Evolutionary conservation across 352 stramenopile genomes (phyloP), one percentile per base, ranked within the genome.

Genomic region (Blastocystis sp.): DNA sequence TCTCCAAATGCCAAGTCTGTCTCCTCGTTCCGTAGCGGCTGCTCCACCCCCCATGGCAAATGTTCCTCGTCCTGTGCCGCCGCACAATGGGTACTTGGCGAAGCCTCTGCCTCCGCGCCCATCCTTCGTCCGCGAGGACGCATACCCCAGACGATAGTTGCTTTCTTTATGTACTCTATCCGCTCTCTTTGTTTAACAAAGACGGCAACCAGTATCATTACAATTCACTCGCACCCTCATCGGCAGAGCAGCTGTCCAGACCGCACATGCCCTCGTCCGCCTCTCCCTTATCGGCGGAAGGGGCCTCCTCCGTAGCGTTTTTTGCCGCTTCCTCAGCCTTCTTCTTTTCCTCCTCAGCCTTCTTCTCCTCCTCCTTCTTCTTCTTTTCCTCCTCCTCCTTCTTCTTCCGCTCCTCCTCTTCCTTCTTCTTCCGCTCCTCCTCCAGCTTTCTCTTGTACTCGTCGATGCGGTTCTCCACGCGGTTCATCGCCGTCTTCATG

Each of bases 381-480:
- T 61, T 63, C 87, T 89, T 89, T 57, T 89, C 76, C 74, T 89
- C 87, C 43, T 89, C 87, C 54, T 89, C 87, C 48, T 89, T 84
- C 70, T 60, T 62, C 57, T 89, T 89, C 21, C 40, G 65, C 14
- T 89, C 87, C 10, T 34, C 52, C 28, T 63, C 65, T 64, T 80
- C 76, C 62, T 89, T 89, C 63, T 89, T 61, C n/a, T 40, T 68
- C n/a, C 79, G 6, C 79, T 90, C 81, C 74, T 90, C 87, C 45
- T 90, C 89, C 40, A 89, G 52, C 45, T 89, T 89, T 52, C 87
- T 45, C 60, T 89, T 89, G 24, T 89, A 77, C 17, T 89, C 61
- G 24, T 84, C 81, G 52, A 90, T 89, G 7, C 89, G 89, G 21
- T 89, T 90, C 77, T 90, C 82, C 43, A 89, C 81, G 24, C 84